phyloP scores from a whole-genome alignment of 1,284 basidiomycete species.

The Fomes fomentarius region DNA sequence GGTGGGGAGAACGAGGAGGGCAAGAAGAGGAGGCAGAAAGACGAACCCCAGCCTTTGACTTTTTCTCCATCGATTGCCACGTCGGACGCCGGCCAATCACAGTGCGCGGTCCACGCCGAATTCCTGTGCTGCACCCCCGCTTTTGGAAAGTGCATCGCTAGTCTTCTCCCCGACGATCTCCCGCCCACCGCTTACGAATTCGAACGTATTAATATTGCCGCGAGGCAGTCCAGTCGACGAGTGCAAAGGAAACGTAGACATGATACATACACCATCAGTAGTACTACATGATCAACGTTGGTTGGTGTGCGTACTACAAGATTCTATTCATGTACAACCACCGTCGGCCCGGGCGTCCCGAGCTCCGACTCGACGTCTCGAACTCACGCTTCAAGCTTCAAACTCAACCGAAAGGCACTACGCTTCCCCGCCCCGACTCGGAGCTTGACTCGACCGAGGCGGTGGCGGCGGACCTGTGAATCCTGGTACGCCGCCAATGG shows the following conservation, averaged over 20 bases:
- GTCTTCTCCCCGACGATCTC: conserved; percentile 8
- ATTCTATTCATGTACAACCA: too few relatives aligned
- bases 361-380: too few relatives aligned
- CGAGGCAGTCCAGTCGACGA: too few relatives aligned
- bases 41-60: conserved; percentile 8
- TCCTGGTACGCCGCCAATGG: neutral
- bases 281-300: too few relatives aligned
- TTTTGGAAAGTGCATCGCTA: conserved; percentile 5
- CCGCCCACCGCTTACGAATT: too few relatives aligned
- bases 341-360: neutral
- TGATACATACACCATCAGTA: too few relatives aligned
- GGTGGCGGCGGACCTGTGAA: too few relatives aligned
- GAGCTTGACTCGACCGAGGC: conserved; percentile 11
- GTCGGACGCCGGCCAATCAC: conserved; percentile 19
- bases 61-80: conserved; percentile 31
- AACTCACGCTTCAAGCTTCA: neutral
- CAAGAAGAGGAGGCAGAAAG: neutral
- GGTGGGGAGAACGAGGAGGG: conserved; percentile 6
- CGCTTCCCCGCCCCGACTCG: neutral
- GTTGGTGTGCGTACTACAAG: too few relatives aligned
- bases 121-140: conserved; percentile 9
- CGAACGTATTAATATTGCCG: neutral
- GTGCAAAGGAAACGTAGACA: too few relatives aligned
- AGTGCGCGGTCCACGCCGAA: conserved; percentile 18
- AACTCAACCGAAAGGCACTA: neutral